Base-by-base conservation (phyloP, 1,284 basidiomycete species). In the Inonotus obliquus region DNA sequence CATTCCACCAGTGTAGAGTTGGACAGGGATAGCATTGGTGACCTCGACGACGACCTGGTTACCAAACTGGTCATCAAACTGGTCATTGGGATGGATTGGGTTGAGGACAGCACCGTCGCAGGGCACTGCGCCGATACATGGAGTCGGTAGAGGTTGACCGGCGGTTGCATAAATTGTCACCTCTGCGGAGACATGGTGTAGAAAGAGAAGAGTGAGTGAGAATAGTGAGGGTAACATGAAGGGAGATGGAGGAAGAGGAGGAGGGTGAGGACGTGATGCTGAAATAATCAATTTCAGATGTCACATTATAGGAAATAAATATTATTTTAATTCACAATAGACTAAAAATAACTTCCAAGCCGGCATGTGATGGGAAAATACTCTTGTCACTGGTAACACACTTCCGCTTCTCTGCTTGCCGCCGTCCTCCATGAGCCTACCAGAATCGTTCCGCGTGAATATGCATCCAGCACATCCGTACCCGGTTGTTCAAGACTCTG, bases 1-100 rank as follows among this genome's bases (percentile, higher is more conserved):
- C 41, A 79, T 76, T 1, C 71, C 75, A 25, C 73, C 75, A 29
- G 69, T 75, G 48, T 74, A 69, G 17, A 84, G 67, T 58, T 77
- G 73, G 11, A 83, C 67, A 17, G 67, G 65, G 67, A 85, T 41
- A 7, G 61, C 32, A 17, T 57, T 39, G 27, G 45, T 45, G 4
- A 47, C 51, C 19, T 52, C 38, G 32, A 32, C 32, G 32, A 32
- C 32, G 9, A 4, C 32, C 32, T n/a, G n/a, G n/a, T n/a, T n/a
- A n/a, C n/a, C n/a, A n/a, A n/a, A n/a, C n/a, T n/a, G n/a, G n/a
- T 32, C 32, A 32, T 9, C 32, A 32, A 32, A 32, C 14, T 52
- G 25, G 27, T 54, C 47, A 17, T 58, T 19, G 11, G 53, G 7
- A 11, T 54, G 53, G 4, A 60, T 35, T 17, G 59, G 45, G 32